A percentile compares a stretch with the other conserved stretches of the same genome.
phyloP scores from a whole-genome alignment of 78 protist species.

The Acrasis kona region DNA sequence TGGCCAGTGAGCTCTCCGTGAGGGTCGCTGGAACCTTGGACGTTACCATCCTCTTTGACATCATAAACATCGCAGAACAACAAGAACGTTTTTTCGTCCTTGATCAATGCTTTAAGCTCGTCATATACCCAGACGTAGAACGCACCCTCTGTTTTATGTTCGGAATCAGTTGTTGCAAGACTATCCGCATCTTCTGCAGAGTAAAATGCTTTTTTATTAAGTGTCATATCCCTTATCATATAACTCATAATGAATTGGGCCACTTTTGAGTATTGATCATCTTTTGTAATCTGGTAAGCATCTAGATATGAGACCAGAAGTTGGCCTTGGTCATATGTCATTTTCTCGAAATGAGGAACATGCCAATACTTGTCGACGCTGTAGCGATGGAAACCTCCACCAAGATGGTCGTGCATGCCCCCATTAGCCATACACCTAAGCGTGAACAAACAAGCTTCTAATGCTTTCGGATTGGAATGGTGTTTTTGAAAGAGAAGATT shows the following conservation, averaged over 20 bases:
- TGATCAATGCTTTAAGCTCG: constrained; percentile 12
- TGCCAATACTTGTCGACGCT: constrained; percentile 50
- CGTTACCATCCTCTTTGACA: constrained; percentile 46
- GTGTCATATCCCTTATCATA: background rate
- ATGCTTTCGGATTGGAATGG: background rate
- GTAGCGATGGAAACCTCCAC: constrained; percentile 70
- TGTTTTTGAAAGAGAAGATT: constrained; percentile 16
- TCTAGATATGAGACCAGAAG: constrained; percentile 41
- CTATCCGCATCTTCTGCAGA: constrained; percentile 66
- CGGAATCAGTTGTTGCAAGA: background rate
- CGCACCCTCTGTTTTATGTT: constrained; percentile 46
- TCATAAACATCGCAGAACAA: constrained; percentile 13
- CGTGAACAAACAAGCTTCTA: background rate
- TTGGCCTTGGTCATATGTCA: constrained; percentile 69
- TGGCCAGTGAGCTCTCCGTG: constrained; percentile 50
- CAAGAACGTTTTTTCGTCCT: background rate
- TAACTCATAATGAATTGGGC: background rate
- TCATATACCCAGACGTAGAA: constrained; percentile 44
- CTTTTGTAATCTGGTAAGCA: constrained; percentile 20
- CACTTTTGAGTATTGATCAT: background rate
- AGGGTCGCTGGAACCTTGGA: constrained; percentile 37
- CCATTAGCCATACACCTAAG: constrained; percentile 51
- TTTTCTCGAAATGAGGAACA: constrained; percentile 71
- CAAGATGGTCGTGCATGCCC: constrained; percentile 70
- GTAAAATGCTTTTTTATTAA: constrained; percentile 29